A percentile compares a stretch with the other conserved stretches of the same genome.
Conservation (phyloP, 345 rosid species). For the Linum tenue region DNA sequence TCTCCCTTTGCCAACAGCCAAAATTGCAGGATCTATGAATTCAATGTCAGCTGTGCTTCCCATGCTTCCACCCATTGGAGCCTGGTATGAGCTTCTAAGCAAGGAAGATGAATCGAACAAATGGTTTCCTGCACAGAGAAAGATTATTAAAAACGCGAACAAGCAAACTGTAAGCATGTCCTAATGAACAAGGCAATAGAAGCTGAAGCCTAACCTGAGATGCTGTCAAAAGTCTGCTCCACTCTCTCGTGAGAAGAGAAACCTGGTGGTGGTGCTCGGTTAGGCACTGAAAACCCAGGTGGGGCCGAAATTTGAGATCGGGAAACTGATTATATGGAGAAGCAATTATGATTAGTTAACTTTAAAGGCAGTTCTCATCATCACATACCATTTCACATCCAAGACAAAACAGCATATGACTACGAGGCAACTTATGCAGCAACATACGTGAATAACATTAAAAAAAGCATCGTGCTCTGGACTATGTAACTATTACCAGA, state of each 20-base stretch:
- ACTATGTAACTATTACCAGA: too few relatives aligned
- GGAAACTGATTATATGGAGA: constrained; percentile 26
- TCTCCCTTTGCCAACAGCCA: constrained; percentile 86
- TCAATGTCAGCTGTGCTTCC: constrained; percentile 52
- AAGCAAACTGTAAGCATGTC: background rate
- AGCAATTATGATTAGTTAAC: background rate
- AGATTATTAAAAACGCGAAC: background rate
- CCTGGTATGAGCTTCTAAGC: constrained; percentile 40
- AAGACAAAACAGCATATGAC: background rate
- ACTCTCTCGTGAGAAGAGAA: constrained; percentile 61
- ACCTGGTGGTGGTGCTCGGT: constrained; percentile 88
- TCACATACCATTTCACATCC: background rate
- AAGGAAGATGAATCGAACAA: constrained; percentile 39
- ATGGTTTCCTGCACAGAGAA: constrained; percentile 41
- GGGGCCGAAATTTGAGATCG: constrained; percentile 70
- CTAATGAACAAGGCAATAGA: background rate
- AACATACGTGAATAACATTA: background rate
- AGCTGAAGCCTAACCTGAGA: constrained; percentile 34
- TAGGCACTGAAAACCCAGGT: constrained; percentile 79
- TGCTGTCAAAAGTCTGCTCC: constrained; percentile 35
- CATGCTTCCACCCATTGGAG: constrained; percentile 31
- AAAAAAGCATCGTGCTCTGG: too few relatives aligned
- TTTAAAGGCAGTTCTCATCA: background rate
- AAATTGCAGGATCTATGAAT: constrained; percentile 86
- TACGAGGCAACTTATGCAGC: background rate